Evolutionary conservation across 2,329 filamentous ascomycete genomes (phyloP), one percentile per base, ranked within the genome.

Genomic region (Berkeleyomyces rouxiae): DNA sequence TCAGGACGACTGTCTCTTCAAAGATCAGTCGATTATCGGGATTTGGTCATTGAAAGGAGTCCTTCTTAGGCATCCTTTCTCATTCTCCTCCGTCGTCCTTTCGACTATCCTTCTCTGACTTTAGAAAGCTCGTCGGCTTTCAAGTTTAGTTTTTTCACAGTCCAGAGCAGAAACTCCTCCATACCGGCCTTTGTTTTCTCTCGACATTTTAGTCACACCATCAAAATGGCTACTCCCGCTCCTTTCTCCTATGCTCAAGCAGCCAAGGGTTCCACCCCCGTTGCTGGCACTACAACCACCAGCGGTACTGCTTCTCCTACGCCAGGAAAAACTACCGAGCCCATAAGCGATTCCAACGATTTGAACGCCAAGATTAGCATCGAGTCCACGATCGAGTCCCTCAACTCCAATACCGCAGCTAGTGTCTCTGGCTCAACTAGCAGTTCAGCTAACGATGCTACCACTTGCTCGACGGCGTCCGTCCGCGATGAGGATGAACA

Each of bases 211-310:
- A 23, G 4, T 39, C 43, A 39, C 49, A 13, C 43, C 53, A 40
- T 37, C 23, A 63, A 59, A 65, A 83, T 82, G 81, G 79, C 80
- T 67, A 73, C 74, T 64, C 69, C 81, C 66, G 78, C 82, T 66
- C 78, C 82, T 42, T 96, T 96, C 72, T 96, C 92, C 65, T 97
- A 97, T 74, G 92, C 92, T 70, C 90, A 96, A 80, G 92, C 92
- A 71, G 92, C 92, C 65, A 93, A 93, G 74, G 70, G 82, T n/a
- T 60, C 59, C 37, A 39, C 63, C 40, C 44, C 63, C 44, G 37
- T 58, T 39, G 58, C 58, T 51, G 42, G 58, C 31, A 55, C 40
- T 47, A 11, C 57, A 7, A 42, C 61, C 33, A 58, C 61, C 42
- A 46, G 33, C n/a, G 58, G 49, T 33, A 40, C 58, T 51, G 49